These are phyloP conservation scores for Cadophora malorum DNA, from an alignment of 2,329 filamentous ascomycete species.

Conservation along the genomic window DNA sequence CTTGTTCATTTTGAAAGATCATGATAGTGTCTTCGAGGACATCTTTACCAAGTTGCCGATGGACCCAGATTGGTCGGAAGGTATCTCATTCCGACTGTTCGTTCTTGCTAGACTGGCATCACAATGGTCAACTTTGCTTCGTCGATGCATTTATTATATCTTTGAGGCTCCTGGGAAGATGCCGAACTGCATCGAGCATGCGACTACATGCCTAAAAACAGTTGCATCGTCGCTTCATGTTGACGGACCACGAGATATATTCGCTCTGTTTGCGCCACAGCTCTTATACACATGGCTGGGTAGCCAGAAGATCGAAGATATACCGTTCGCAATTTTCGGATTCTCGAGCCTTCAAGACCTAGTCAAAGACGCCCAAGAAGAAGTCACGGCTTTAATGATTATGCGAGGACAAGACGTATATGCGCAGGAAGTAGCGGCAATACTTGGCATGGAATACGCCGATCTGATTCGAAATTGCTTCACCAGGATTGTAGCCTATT, in stretches of 20 bases:
- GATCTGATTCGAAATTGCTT: conserved; percentile 74
- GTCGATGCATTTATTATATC: conserved; percentile 89
- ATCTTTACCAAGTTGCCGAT: conserved; percentile 80
- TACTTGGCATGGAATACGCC: conserved; percentile 59
- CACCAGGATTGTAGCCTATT: conserved; percentile 81
- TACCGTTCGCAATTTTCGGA: conserved; percentile 86
- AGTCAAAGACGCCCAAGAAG: conserved; percentile 72
- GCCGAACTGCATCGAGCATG: conserved; percentile 68
- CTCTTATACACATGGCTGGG: conserved; percentile 91
- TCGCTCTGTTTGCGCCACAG: conserved; percentile 85
- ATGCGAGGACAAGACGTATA: conserved; percentile 78
- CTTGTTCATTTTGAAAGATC: conserved; percentile 79
- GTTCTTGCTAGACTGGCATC: conserved; percentile 80
- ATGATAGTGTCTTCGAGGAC: conserved; percentile 85
- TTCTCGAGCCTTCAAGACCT: conserved; percentile 74
- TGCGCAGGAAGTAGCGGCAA: conserved; percentile 63
- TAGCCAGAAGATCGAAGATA: conserved; percentile 66
- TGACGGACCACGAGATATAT: conserved; percentile 71
- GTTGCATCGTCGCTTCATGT: conserved; percentile 73
- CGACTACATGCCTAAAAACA: conserved; percentile 70
- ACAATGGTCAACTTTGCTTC: conserved; percentile 83
- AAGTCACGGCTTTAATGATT: conserved; percentile 79
- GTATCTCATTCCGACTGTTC: conserved; percentile 82
- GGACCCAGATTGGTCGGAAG: conserved; percentile 75
- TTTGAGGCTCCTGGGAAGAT: conserved; percentile 88